Evolutionary conservation across 139 green algal species (phyloP), one percentile per base, ranked within the genome.

Genomic region (Chloropicon primus): DNA sequence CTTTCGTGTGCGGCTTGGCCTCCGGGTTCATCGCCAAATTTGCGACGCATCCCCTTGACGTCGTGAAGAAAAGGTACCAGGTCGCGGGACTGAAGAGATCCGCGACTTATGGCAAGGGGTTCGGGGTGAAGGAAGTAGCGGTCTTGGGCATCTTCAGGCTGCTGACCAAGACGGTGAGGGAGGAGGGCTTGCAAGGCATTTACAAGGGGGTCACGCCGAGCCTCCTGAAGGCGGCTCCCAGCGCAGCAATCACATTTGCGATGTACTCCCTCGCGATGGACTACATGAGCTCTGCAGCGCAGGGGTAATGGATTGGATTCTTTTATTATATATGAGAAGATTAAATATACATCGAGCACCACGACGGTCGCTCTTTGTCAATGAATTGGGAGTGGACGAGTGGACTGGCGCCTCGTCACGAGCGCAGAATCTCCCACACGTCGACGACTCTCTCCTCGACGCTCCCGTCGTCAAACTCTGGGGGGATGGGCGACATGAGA

Each of bases 31-130:
- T 92, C 1, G 90, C 93, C 75, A 98, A 98, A 82, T 76, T 96
- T 53, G 88, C 74, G 3, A 94, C 88, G 0, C 93, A 97, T 81
- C 94, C 94, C 1, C 82, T 98, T 75, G 95, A 99, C 78, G 94
- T 99, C n/a, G 89, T 90, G 27, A 99, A 98, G 84, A 99, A 99
- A 85, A 79, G 95, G 5, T 97, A 94, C 80, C 94, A 98, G 83
- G 89, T 97, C 26, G 87, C 88, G 2, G 92, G 92, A 0, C 82
- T 97, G 62, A 76, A 80, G 26, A 76, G 93, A 72, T 86, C 28
- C 2, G 27, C 5, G 0, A 27, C 10, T 5, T 71, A 27, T 25
- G 53, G 26, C 81, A 1, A 25, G 85, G 22, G 53, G 74, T 53
- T 98, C 96, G 74, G 91, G 92, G 1, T 82, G 84, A 21, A 85